These are phyloP conservation scores for Zoysia japonica DNA, from an alignment of 176 grass and related monocot genomes.

Conservation along the genomic window DNA sequence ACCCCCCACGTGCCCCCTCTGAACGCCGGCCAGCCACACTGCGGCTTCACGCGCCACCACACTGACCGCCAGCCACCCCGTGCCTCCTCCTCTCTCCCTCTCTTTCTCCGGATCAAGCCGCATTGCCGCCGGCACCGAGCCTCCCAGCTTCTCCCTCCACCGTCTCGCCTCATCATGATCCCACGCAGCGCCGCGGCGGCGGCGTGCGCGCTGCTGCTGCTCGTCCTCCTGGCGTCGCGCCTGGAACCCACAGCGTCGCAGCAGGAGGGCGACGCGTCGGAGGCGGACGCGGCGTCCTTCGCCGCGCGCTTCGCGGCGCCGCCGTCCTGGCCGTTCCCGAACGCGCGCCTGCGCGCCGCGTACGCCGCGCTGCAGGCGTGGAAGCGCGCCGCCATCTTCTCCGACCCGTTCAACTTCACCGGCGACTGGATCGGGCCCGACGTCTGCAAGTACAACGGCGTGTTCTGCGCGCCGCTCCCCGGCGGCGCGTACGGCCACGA, in stretches of 20 bases:
- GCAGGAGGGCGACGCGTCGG: constrained; percentile 39
- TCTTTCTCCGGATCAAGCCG: background rate
- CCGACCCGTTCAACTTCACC: constrained; percentile 69
- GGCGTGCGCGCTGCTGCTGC: background rate
- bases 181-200: background rate
- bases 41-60: constrained; percentile 10
- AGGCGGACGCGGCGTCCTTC: constrained; percentile 27
- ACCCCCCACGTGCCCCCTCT: constrained; percentile 47
- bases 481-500: background rate
- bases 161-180: constrained; percentile 21
- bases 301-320: constrained; percentile 48
- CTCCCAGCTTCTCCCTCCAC: no score
- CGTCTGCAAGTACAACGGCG: constrained; percentile 78
- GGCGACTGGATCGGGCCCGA: constrained; percentile 67
- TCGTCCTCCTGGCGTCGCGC: background rate
- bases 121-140: background rate
- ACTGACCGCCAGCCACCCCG: background rate
- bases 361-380: constrained; percentile 85
- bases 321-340: constrained; percentile 58
- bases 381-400: constrained; percentile 95
- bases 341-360: constrained; percentile 55
- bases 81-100: background rate
- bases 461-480: constrained; percentile 56
- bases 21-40: constrained; percentile 15
- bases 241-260: background rate